Percentiles rank a stretch among this genome's conserved stretches.
Evolutionary conservation across 306 rosid species (phyloP).

Genomic region (Benincasa hispida): DNA sequence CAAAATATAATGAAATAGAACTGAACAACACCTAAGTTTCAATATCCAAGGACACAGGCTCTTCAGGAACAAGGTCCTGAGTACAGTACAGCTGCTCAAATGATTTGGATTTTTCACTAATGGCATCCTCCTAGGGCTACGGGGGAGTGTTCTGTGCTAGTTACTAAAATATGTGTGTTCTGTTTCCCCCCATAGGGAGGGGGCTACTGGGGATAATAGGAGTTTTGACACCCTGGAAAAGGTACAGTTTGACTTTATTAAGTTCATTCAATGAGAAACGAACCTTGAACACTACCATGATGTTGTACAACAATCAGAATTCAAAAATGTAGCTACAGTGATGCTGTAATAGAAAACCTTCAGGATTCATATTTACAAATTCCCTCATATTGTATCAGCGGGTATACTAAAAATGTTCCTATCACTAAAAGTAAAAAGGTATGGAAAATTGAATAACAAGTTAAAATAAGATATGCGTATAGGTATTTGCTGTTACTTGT

Average conservation of each 20-base stretch:
- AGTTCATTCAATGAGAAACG: background rate
- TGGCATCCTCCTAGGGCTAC: background rate
- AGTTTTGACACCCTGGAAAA: background rate
- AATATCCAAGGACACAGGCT: background rate
- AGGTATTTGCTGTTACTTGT: slow-evolving; percentile 1
- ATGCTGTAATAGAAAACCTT: background rate
- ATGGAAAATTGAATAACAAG: background rate
- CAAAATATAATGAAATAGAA: too few species aligned
- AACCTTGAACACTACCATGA: background rate
- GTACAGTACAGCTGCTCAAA: background rate
- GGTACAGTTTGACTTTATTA: background rate
- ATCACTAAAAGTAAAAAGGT: slow-evolving; percentile 6
- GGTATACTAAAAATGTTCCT: slow-evolving; percentile 7
- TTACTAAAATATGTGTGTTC: background rate
- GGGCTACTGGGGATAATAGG: too few species aligned
- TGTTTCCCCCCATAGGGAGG: background rate
- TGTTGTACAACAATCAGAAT: background rate
- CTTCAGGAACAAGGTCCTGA: too few species aligned
- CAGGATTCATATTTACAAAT: slow-evolving; percentile 5
- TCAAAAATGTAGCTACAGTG: background rate
- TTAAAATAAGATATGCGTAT: background rate
- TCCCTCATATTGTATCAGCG: slow-evolving; percentile 6
- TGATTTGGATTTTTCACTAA: background rate
- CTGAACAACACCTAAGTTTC: background rate
- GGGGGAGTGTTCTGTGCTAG: background rate